phyloP scores from a whole-genome alignment of 805 yeast genomes.

The Pichia eremophila region DNA sequence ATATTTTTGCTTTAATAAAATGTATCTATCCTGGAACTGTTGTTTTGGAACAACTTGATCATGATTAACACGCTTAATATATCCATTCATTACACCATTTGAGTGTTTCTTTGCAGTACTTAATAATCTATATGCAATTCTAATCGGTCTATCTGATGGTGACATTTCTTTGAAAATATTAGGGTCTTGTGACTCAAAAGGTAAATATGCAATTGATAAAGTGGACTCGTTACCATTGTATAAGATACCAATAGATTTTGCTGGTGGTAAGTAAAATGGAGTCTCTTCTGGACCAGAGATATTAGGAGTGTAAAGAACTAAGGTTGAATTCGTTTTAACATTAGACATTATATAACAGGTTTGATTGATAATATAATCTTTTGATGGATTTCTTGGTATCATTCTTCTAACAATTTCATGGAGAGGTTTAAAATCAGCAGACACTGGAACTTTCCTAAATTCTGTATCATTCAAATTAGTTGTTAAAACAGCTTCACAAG shows the following conservation, averaged over 20 bases:
- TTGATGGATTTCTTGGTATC: slow-evolving; percentile 85
- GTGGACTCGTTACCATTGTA: slow-evolving; percentile 29
- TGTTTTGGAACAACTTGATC: slow-evolving; percentile 79
- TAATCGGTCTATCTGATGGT: slow-evolving; percentile 51
- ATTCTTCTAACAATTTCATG: slow-evolving; percentile 67
- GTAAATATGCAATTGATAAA: slow-evolving; percentile 68
- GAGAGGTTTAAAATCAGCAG: slow-evolving; percentile 25
- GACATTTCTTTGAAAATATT: slow-evolving; percentile 26
- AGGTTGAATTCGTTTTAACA: slow-evolving; percentile 29
- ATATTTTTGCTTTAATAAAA: slow-evolving; percentile 71
- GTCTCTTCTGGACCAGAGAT: slow-evolving; percentile 45
- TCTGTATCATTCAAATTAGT: slow-evolving; percentile 33
- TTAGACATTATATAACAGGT: slow-evolving; percentile 53
- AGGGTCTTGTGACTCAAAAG: slow-evolving; percentile 34
- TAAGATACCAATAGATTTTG: slow-evolving; percentile 65
- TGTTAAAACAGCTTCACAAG: slow-evolving; percentile 16
- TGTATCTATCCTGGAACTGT: slow-evolving; percentile 74
- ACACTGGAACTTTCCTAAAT: slow-evolving; percentile 28
- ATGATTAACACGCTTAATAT: slow-evolving; percentile 80
- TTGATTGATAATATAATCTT: slow-evolving; percentile 77
- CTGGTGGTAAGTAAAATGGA: slow-evolving; percentile 89
- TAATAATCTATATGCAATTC: slow-evolving; percentile 74
- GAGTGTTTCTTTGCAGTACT: slow-evolving; percentile 81
- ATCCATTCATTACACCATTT: slow-evolving; percentile 73
- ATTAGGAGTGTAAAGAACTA: slow-evolving; percentile 76